These are phyloP conservation scores for Selaginella moellendorffii DNA, from an alignment of 75 land plant species.

Conservation along the genomic window DNA sequence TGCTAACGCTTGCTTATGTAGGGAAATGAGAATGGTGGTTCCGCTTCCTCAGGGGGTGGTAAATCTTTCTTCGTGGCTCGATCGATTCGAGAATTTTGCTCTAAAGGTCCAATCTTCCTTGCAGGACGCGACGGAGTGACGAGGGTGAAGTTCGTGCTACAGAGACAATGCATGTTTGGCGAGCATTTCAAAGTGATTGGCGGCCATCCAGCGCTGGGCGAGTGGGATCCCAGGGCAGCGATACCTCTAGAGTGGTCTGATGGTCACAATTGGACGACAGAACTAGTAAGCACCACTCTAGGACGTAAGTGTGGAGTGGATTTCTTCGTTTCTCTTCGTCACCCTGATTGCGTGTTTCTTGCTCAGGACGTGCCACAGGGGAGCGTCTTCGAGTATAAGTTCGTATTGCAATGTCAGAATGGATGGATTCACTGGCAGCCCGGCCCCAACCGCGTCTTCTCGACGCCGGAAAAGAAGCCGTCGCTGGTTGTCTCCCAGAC, in stretches of 20 bases:
- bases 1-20: too few species aligned
- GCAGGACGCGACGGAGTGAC: too few species aligned
- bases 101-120: too few species aligned
- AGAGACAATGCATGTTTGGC: constrained; percentile 54
- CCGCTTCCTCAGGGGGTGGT: too few species aligned
- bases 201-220: constrained; percentile 37
- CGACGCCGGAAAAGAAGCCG: constrained; percentile 28
- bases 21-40: too few species aligned
- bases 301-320: background rate
- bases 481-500: constrained; percentile 32
- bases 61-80: too few species aligned
- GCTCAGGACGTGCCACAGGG: constrained; percentile 58
- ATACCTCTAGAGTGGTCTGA: constrained; percentile 66
- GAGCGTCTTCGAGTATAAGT: constrained; percentile 43
- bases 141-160: constrained; percentile 49
- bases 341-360: background rate
- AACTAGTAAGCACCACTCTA: constrained; percentile 29
- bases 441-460: constrained; percentile 45
- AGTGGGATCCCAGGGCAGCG: constrained; percentile 50
- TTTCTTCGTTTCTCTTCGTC: constrained; percentile 2
- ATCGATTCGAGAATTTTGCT: too few species aligned
- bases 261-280: constrained; percentile 56
- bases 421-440: constrained; percentile 66
- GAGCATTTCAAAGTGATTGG: constrained; percentile 51
- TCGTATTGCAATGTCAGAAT: constrained; percentile 28